Conservation (phyloP, 768 basidiomycete genomes). For the Mrakia blollopis region DNA sequence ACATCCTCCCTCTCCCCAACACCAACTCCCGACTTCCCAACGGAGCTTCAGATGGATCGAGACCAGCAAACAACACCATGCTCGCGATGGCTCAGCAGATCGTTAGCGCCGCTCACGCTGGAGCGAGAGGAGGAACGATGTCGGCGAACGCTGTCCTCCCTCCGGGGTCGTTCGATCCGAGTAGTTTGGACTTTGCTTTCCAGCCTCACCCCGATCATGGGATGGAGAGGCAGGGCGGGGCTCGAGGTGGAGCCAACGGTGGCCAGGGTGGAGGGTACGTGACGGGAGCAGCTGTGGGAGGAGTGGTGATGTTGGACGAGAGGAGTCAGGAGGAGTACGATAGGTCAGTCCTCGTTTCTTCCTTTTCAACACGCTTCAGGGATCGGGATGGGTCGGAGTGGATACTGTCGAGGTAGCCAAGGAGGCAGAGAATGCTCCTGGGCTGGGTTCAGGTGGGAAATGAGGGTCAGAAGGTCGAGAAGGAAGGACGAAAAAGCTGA, state of each 20-base stretch:
- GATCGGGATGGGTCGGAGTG: not conserved
- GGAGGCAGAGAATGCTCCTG: not conserved
- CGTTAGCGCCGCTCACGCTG: constrained; percentile 43
- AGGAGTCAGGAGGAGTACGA: constrained; percentile 33
- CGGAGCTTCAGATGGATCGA: not conserved
- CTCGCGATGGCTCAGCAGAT: constrained; percentile 66
- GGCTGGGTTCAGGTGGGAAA: not conserved
- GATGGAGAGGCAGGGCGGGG: constrained; percentile 36
- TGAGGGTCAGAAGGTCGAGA: not conserved
- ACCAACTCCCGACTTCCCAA: not conserved
- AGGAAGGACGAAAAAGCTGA: constrained; percentile 6
- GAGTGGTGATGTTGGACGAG: constrained; percentile 33
- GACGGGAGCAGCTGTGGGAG: constrained; percentile 26
- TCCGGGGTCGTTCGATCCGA: constrained; percentile 46
- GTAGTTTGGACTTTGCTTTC: constrained; percentile 46
- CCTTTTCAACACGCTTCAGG: not conserved
- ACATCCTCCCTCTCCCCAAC: constrained; percentile 8
- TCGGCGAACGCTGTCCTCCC: constrained; percentile 26
- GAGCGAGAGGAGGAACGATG: constrained; percentile 38
- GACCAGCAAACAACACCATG: constrained; percentile 54
- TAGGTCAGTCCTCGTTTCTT: constrained; percentile 18
- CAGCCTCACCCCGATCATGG: constrained; percentile 41
- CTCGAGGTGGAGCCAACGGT: constrained; percentile 27
- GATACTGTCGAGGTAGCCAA: not conserved
- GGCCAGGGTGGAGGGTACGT: constrained; percentile 37